A percentile compares a stretch with the other conserved stretches of the same genome.
These are phyloP conservation scores for Hygrophorus pudorinus DNA, from an alignment of 768 basidiomycete genomes.

Conservation along the genomic window DNA sequence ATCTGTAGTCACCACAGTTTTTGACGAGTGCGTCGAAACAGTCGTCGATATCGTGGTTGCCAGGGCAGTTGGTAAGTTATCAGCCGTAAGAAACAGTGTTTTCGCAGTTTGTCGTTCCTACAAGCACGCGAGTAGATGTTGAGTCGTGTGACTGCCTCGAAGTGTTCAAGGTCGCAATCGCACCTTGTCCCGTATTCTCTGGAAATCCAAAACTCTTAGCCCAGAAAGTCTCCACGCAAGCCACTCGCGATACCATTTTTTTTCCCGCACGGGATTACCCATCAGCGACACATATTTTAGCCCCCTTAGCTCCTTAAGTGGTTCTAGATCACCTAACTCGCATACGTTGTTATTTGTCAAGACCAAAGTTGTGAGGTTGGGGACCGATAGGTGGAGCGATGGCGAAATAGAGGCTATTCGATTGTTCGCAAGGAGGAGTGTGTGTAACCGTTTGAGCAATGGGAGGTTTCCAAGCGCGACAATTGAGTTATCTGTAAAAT, in stretches of 20 bases:
- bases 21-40: slow-evolving; percentile 57
- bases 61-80: slow-evolving; percentile 67
- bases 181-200: slow-evolving; percentile 92
- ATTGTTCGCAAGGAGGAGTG: slow-evolving; percentile 85
- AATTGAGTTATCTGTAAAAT: slow-evolving; percentile 89
- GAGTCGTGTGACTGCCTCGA: slow-evolving; percentile 11
- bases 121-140: slow-evolving; percentile 7
- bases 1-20: slow-evolving; percentile 55
- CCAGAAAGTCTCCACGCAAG: slow-evolving; percentile 80
- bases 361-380: slow-evolving; percentile 75
- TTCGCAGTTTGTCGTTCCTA: slow-evolving; percentile 76
- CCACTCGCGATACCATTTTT: slow-evolving; percentile 97
- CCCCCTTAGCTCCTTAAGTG: slow-evolving; percentile 63
- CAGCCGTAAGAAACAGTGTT: slow-evolving; percentile 71
- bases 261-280: slow-evolving; percentile 80
- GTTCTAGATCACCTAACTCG: slow-evolving; percentile 80
- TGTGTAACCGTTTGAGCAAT: slow-evolving; percentile 72
- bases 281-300: slow-evolving; percentile 70
- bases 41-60: slow-evolving; percentile 71
- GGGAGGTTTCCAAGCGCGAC: slow-evolving; percentile 76
- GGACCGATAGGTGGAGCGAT: slow-evolving; percentile 73
- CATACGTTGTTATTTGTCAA: slow-evolving; percentile 75
- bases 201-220: slow-evolving; percentile 89
- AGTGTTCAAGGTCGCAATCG: slow-evolving; percentile 33
- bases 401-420: slow-evolving; percentile 76